A percentile compares a stretch with the other conserved stretches of the same genome.
Evolutionary conservation across 352 stramenopile genomes (phyloP).

Genomic region (Globisporangium irregulare): DNA sequence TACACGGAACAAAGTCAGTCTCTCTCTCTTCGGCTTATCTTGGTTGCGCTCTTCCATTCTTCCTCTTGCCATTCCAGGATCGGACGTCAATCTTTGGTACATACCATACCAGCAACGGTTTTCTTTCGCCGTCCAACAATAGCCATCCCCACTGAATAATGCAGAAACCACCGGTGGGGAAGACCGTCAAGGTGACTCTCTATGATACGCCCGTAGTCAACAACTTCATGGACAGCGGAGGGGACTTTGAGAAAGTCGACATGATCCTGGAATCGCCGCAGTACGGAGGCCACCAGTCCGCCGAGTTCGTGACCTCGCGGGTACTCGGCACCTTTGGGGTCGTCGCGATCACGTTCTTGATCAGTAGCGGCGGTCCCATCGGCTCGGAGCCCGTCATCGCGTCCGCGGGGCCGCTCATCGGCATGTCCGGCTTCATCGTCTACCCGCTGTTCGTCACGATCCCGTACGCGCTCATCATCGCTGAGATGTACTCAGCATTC

Average conservation of each 20-base stretch:
- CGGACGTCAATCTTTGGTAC: neutral
- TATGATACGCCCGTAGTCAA: neutral
- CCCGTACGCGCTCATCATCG: slow-evolving; percentile 61
- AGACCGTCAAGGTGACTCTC: neutral
- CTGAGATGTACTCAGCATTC: slow-evolving; percentile 72
- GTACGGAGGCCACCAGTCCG: too few species aligned
- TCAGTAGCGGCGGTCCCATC: slow-evolving; percentile 39
- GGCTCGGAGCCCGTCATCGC: slow-evolving; percentile 57
- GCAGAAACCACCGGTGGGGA: neutral
- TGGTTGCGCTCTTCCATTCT: too few species aligned
- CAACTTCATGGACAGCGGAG: slow-evolving; percentile 3
- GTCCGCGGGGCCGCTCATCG: slow-evolving; percentile 61
- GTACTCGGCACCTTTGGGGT: slow-evolving; percentile 34
- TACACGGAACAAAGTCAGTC: too few species aligned
- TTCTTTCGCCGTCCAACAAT: neutral
- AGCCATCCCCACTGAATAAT: neutral
- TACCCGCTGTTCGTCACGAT: slow-evolving; percentile 75
- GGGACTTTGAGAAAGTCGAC: slow-evolving; percentile 22
- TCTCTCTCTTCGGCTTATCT: too few species aligned
- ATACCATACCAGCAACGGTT: neutral
- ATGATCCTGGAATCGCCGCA: slow-evolving; percentile 19
- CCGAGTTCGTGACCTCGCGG: slow-evolving; percentile 22
- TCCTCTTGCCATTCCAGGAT: too few species aligned
- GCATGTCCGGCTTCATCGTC: slow-evolving; percentile 52
- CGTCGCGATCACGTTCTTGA: slow-evolving; percentile 52